Evolutionary conservation across 2,329 filamentous ascomycete species (phyloP).

Genomic region (Pseudogymnoascus sp.): DNA sequence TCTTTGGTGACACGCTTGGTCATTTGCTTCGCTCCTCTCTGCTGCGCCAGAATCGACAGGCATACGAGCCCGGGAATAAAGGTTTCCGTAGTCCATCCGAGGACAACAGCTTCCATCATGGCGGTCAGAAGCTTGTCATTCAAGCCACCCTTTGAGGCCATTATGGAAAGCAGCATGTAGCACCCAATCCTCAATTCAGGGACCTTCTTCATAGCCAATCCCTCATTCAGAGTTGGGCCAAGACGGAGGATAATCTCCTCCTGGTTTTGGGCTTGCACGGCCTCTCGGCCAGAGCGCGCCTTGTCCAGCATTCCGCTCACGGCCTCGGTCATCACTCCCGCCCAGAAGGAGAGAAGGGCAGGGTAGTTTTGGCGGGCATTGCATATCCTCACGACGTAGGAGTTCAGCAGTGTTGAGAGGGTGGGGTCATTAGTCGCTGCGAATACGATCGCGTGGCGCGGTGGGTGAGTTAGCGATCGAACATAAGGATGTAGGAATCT

Average conservation of each 20-base stretch:
- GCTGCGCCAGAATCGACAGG: constrained; percentile 74
- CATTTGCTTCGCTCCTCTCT: constrained; percentile 64
- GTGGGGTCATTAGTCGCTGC: constrained; percentile 71
- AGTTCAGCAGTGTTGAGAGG: constrained; percentile 71
- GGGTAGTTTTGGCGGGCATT: constrained; percentile 67
- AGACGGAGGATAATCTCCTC: constrained; percentile 67
- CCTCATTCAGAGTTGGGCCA: constrained; percentile 67
- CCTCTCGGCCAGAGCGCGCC: constrained; percentile 66
- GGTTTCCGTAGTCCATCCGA: constrained; percentile 70
- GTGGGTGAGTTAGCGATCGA: constrained; percentile 66
- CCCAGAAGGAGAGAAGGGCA: constrained; percentile 83
- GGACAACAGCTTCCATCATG: constrained; percentile 82
- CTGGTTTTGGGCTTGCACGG: constrained; percentile 72
- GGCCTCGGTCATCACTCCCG: constrained; percentile 77
- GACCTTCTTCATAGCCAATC: constrained; percentile 66
- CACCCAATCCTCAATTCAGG: constrained; percentile 78
- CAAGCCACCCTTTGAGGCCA: constrained; percentile 75
- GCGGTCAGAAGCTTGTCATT: constrained; percentile 74
- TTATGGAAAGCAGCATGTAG: constrained; percentile 83
- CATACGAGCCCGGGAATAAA: constrained; percentile 69
- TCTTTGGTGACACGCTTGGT: constrained; percentile 64
- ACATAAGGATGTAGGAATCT: constrained; percentile 85
- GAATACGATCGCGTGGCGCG: constrained; percentile 75
- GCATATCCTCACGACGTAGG: constrained; percentile 70
- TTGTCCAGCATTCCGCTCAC: constrained; percentile 76